These are phyloP conservation scores for Ogataea angusta DNA, from an alignment of 805 yeast genomes.

Conservation along the genomic window DNA sequence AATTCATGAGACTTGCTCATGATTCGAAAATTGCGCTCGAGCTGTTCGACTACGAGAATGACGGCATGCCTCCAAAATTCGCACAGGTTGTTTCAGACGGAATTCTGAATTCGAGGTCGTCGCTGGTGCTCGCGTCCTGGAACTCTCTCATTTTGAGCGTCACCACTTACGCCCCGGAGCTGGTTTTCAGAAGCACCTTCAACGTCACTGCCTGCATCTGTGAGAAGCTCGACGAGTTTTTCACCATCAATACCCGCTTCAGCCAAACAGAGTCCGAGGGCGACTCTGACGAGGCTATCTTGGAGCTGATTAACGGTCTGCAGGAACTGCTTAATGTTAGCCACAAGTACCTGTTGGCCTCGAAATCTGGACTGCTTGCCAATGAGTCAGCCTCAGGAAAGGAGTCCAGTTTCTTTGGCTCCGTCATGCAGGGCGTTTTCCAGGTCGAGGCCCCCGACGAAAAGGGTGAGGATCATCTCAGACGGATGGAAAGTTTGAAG, in stretches of 20 bases:
- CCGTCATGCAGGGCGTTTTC: conserved; percentile 75
- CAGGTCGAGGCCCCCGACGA: conserved; percentile 63
- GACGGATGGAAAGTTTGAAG: conserved; percentile 53
- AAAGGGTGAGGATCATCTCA: conserved; percentile 48
- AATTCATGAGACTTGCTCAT: conserved; percentile 26
- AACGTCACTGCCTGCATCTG: conserved; percentile 29
- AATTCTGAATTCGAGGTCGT: conserved; percentile 18
- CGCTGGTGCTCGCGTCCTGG: conserved; percentile 29
- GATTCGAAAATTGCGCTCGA: conserved; percentile 14
- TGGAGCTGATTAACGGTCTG: conserved; percentile 51
- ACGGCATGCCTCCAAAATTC: conserved; percentile 16
- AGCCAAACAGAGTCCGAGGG: conserved; percentile 16
- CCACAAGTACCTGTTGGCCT: conserved; percentile 45
- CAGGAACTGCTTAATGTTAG: conserved; percentile 62
- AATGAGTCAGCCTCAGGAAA: conserved; percentile 14
- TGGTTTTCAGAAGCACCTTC: conserved; percentile 22
- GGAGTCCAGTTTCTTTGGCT: conserved; percentile 58
- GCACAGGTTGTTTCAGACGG: conserved; percentile 28
- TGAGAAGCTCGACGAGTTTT: conserved; percentile 25
- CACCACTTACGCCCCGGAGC: conserved; percentile 26
- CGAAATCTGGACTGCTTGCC: conserved; percentile 19
- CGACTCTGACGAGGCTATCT: conserved; percentile 38
- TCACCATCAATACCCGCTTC: conserved; percentile 19
- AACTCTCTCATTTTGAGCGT: conserved; percentile 22
- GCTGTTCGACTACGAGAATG: conserved; percentile 18